Percentiles rank a stretch among this genome's conserved stretches.
Conservation (phyloP, 164 flowering plant species). For the Magnolia officinalis region DNA sequence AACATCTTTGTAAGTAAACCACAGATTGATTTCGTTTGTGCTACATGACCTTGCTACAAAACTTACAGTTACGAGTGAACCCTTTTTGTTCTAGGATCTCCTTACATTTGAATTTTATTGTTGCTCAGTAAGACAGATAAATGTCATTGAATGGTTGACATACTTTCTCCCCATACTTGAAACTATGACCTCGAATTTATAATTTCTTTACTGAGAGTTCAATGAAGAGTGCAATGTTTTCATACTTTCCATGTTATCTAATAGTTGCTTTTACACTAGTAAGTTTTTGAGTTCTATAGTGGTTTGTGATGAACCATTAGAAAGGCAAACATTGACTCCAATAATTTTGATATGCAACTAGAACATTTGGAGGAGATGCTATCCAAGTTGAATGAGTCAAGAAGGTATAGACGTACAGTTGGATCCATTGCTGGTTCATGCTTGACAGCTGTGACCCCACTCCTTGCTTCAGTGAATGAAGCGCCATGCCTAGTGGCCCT, state of each 20-base stretch:
- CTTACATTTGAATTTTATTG: neutral
- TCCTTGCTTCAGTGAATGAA: constrained; percentile 65
- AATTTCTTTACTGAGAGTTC: neutral
- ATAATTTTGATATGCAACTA: constrained; percentile 18
- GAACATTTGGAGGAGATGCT: constrained; percentile 57
- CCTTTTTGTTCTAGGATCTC: neutral
- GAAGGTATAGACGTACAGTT: constrained; percentile 66
- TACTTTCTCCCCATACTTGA: neutral
- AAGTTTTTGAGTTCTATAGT: neutral
- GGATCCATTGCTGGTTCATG: constrained; percentile 79
- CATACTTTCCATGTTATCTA: neutral
- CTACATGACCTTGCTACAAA: neutral
- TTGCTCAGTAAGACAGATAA: neutral
- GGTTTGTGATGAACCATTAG: constrained; percentile 7
- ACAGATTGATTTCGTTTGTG: no score
- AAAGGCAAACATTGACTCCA: constrained; percentile 1
- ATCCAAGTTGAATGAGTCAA: constrained; percentile 56
- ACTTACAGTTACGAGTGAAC: neutral
- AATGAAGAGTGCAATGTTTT: neutral
- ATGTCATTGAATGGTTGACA: no score
- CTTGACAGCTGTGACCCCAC: constrained; percentile 62
- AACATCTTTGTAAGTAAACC: no score
- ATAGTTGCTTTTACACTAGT: neutral
- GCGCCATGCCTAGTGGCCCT: constrained; percentile 61
- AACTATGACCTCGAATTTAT: neutral